Evolutionary conservation across 768 basidiomycete species (phyloP), one percentile per base, ranked within the genome.

Genomic region (Mycena belliarum): DNA sequence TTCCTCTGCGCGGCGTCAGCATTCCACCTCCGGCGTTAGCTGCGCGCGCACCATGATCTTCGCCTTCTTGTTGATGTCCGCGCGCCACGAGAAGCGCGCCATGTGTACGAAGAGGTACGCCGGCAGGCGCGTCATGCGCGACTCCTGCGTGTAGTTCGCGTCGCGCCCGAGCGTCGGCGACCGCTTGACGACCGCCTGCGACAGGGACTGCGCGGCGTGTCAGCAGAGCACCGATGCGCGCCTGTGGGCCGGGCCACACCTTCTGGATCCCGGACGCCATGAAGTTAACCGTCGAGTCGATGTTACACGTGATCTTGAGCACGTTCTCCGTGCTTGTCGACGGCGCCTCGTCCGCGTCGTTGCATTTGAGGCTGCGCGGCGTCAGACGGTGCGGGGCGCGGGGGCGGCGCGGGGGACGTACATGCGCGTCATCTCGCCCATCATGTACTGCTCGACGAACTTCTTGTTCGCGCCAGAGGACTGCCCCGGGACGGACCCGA

Each of bases 51-150:
- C 90, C 96, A 99, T 94, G 70, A 98, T 96, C 76, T 99, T 98
- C 2, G 96, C 87, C 69, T 98, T 98, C 77, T 89, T 93, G 49
- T 73, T 74, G 57, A 97, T 95, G 63, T 98, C 97, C 35, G 83
- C 79, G 58, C 93, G 79, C 97, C 97, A 99, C 53, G 87, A 89
- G 71, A 98, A 99, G 45, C 97, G 90, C 14, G 95, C 95, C 89
- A 98, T 92, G 66, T 98, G 94, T 5, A 98, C 84, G 6, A 88
- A 87, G 21, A 97, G 81, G 66, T 91, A 95, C 6, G 84, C 72
- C 0, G 97, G 97, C 14, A 98, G 76, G 21, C 95, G 83, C 12
- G 91, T 84, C 48, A 99, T 67, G 10, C 94, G 87, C 4, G 91
- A 88, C 35, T 83, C 85, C 67, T 92, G 87, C 21, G 79, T 85